A percentile compares a stretch with the other conserved stretches of the same genome.
These are phyloP conservation scores for Angomonas deanei DNA, from an alignment of 208 protist genomes.

Conservation along the genomic window DNA sequence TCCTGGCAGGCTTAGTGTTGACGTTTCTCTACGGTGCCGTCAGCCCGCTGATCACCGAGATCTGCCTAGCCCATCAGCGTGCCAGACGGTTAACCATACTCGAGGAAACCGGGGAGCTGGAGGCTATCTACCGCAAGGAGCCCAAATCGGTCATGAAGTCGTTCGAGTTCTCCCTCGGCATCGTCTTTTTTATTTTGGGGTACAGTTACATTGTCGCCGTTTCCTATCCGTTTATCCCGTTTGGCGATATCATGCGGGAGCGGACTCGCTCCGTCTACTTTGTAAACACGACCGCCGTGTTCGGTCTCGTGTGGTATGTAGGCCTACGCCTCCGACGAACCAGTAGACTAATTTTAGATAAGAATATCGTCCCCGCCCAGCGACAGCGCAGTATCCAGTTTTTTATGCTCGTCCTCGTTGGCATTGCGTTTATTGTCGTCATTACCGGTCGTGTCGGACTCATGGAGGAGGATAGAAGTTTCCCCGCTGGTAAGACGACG, in stretches of 20 bases:
- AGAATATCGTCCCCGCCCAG: slow-evolving; percentile 17
- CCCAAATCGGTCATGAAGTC: slow-evolving; percentile 22
- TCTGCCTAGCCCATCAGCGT: slow-evolving; percentile 26
- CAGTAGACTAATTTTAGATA: slow-evolving; percentile 5
- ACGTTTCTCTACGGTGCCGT: slow-evolving; percentile 58
- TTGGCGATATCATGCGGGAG: slow-evolving; percentile 64
- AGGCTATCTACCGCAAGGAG: slow-evolving; percentile 13
- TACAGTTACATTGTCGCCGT: slow-evolving; percentile 49
- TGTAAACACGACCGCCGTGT: slow-evolving; percentile 20
- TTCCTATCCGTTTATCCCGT: slow-evolving; percentile 74
- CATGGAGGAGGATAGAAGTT: slow-evolving; percentile 22
- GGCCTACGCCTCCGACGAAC: slow-evolving; percentile 23
- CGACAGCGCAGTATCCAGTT: slow-evolving; percentile 55
- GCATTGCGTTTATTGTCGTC: slow-evolving; percentile 29
- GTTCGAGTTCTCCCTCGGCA: slow-evolving; percentile 38
- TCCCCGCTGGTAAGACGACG: slow-evolving; percentile 32
- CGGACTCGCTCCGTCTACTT: slow-evolving; percentile 33
- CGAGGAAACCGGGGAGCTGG: slow-evolving; percentile 13
- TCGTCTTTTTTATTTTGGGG: slow-evolving; percentile 10
- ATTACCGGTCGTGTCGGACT: slow-evolving; percentile 34
- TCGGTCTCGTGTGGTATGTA: slow-evolving; percentile 15
- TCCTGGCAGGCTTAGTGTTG: slow-evolving; percentile 47
- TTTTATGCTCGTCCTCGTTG: slow-evolving; percentile 35
- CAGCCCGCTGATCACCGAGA: slow-evolving; percentile 57
- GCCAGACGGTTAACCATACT: slow-evolving; percentile 1